Conservation (phyloP, 768 basidiomycete species). For the Trametes meyenii region DNA sequence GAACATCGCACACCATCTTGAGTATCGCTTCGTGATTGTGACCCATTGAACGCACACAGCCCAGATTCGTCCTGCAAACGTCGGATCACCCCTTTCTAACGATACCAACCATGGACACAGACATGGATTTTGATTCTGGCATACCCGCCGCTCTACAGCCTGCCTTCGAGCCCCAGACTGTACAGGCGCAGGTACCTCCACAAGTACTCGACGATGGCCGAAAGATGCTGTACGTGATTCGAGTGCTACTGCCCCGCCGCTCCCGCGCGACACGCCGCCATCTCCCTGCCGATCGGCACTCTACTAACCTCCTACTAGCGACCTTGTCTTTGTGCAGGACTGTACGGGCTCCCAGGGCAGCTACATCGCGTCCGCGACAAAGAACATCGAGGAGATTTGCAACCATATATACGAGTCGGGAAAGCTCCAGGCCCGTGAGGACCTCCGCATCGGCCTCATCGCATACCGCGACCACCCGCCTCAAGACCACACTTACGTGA, state of each 20-base stretch:
- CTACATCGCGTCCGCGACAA: conserved; percentile 91
- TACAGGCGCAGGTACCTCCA: conserved; percentile 35
- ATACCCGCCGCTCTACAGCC: conserved; percentile 38
- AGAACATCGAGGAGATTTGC: conserved; percentile 95
- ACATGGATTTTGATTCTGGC: conserved; percentile 67
- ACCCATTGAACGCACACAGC: background rate
- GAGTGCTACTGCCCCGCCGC: conserved; percentile 1
- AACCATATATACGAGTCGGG: conserved; percentile 94
- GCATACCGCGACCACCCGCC: conserved; percentile 98
- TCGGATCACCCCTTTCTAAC: conserved; percentile 5
- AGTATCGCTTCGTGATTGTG: background rate
- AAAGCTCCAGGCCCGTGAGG: conserved; percentile 82
- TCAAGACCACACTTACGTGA: conserved; percentile 94
- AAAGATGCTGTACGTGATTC: conserved; percentile 74
- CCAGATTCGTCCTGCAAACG: conserved; percentile 1
- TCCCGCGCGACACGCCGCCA: background rate
- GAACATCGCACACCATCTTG: background rate
- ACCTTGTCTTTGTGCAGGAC: conserved; percentile 94
- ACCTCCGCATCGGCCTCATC: conserved; percentile 89
- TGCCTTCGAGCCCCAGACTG: conserved; percentile 31
- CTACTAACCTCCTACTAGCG: conserved; percentile 46
- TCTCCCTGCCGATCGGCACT: background rate
- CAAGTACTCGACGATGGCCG: conserved; percentile 46
- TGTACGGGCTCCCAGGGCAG: conserved; percentile 92
- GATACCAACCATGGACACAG: conserved; percentile 66